Evolutionary conservation across 2,329 filamentous ascomycete species (phyloP).

Genomic region (Tolypocladium endophyticum): DNA sequence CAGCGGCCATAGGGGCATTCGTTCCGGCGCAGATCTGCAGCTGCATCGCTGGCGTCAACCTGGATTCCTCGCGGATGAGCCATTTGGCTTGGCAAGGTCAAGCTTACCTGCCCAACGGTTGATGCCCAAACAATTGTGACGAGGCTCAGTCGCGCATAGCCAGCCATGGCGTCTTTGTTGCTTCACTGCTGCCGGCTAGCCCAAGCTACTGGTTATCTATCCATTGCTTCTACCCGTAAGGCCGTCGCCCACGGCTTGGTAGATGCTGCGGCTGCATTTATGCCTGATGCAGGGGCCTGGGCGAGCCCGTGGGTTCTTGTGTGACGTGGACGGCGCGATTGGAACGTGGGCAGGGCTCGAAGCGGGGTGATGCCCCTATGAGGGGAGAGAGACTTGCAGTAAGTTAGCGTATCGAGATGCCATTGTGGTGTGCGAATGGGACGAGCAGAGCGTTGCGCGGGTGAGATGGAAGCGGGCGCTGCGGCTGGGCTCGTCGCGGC

Average conservation of each 20-base stretch:
- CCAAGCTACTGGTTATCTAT: not conserved
- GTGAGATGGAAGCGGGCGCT: not conserved
- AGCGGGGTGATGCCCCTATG: not conserved
- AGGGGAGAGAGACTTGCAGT: not conserved
- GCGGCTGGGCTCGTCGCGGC: not conserved
- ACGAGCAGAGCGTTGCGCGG: not conserved
- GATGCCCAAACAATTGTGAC: not conserved
- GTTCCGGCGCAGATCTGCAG: not conserved
- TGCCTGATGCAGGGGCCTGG: slow-evolving; percentile 1
- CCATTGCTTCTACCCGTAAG: not conserved
- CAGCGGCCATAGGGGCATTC: not conserved
- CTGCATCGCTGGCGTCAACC: not conserved
- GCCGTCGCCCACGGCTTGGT: not conserved
- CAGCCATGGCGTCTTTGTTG: not conserved
- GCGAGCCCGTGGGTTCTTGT: slow-evolving; percentile 1
- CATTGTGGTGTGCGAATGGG: not conserved
- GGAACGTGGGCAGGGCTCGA: slow-evolving; percentile 1
- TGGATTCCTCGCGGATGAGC: not conserved
- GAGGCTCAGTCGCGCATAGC: not conserved
- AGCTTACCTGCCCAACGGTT: slow-evolving; percentile 1
- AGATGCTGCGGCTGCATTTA: not conserved
- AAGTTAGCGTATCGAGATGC: not conserved
- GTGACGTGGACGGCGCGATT: slow-evolving; percentile 6
- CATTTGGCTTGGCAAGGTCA: not conserved
- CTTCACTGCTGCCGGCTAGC: not conserved